These are phyloP conservation scores for Penicillium samsonianum DNA, from an alignment of 495 filamentous ascomycete species.

Conservation along the genomic window DNA sequence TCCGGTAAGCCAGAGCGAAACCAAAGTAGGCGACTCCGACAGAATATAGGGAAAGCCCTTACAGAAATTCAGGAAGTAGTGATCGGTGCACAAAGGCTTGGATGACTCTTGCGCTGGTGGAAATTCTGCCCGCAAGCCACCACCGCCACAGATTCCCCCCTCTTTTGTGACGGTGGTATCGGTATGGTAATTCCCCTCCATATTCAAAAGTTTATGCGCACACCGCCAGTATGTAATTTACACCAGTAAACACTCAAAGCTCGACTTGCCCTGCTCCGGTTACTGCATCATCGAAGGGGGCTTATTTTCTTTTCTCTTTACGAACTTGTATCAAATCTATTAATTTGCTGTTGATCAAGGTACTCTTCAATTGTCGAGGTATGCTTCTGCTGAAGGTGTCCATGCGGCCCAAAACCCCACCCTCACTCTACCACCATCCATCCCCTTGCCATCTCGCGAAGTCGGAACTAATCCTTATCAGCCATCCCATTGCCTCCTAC, in stretches of 20 bases:
- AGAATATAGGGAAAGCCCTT: neutral
- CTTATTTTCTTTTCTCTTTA: constrained; percentile 5
- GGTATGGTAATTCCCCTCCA: constrained; percentile 22
- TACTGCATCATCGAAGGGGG: constrained; percentile 11
- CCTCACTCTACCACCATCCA: constrained; percentile 35
- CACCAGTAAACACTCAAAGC: constrained; percentile 21
- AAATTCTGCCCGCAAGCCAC: constrained; percentile 35
- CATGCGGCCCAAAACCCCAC: constrained; percentile 49
- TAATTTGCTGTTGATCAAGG: constrained; percentile 2
- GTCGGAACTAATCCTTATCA: constrained; percentile 17
- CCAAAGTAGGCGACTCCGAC: constrained; percentile 1
- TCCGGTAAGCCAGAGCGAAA: neutral
- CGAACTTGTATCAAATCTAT: neutral
- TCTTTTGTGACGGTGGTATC: constrained; percentile 24
- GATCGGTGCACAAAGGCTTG: constrained; percentile 10
- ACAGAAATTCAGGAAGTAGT: constrained; percentile 2
- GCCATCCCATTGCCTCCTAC: constrained; percentile 3
- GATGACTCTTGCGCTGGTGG: constrained; percentile 31
- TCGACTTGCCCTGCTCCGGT: constrained; percentile 9
- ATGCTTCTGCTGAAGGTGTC: constrained; percentile 34
- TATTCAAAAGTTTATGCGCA: neutral
- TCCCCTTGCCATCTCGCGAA: constrained; percentile 28
- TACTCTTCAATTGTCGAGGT: constrained; percentile 32
- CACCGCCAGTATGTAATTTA: constrained; percentile 33
- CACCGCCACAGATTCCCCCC: constrained; percentile 33